Evolutionary conservation across 2,329 filamentous ascomycete genomes (phyloP), one percentile per base, ranked within the genome.

Genomic region (Metarhizium anisopliae): DNA sequence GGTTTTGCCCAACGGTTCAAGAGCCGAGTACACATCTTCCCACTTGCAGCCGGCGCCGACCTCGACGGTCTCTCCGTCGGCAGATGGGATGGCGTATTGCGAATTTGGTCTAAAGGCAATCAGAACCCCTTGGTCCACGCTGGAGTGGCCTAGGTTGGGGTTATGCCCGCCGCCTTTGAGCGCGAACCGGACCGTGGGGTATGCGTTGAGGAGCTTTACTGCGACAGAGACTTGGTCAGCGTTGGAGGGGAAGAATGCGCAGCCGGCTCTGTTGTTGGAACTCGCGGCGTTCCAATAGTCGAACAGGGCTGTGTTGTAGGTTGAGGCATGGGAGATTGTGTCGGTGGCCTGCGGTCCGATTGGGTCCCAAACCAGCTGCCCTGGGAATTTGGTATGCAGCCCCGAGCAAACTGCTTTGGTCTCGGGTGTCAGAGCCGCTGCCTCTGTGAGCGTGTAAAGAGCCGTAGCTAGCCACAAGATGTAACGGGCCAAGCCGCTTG

Each of bases 91-190:
- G 29, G 45, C 55, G 29, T 54, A 52, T 36, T 55, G 52, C 36
- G 47, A 55, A 40, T 55, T 55, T 14, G 55, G 55, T 18, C 54
- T 50, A 20, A 57, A 54, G 3, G 56, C 52, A 29, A 84, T 75
- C 5, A 79, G 64, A 1, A 79, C 68, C 0, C 78, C 78, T 2
- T 68, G 73, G 14, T 74, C 65, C 50, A 78, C 75, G 59, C 75
- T 83, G 2, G 80, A 74, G 43, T 75, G 77, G 58, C 76, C 76
- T 18, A 77, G 71, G 61, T 82, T 81, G 4, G 79, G 76, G 56
- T 77, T 79, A 66, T 84, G 81, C 1, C 81, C 82, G 32, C 81
- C 81, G 7, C 77, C 77, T 60, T 80, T 79, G 60, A 81, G 67
- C 6, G 81, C 80, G 59, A 84, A 84, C 2, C 64, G 66, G 55